phyloP scores from a whole-genome alignment of 768 basidiomycete genomes.

The Neoboletus brunneissimus region DNA sequence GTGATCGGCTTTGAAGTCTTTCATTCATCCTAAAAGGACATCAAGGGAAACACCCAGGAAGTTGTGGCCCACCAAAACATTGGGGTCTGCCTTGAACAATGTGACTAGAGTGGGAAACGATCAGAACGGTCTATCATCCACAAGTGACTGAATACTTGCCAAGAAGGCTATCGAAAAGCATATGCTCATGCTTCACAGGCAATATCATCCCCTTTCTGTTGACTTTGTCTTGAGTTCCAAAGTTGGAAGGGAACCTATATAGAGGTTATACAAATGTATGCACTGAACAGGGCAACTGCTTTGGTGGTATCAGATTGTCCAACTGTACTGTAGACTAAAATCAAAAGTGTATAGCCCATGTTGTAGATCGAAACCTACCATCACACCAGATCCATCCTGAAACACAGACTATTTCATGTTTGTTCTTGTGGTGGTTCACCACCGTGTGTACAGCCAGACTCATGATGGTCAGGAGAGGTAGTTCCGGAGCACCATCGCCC shows the following conservation, averaged over 20 bases:
- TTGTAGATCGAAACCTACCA: slow-evolving; percentile 36
- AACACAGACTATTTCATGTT: slow-evolving; percentile 87
- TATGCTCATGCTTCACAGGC: slow-evolving; percentile 77
- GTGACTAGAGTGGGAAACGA: slow-evolving; percentile 43
- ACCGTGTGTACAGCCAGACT: slow-evolving; percentile 86
- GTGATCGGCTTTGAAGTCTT: slow-evolving; percentile 85
- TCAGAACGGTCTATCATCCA: background rate
- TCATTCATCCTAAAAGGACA: slow-evolving; percentile 87
- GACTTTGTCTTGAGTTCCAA: slow-evolving; percentile 65
- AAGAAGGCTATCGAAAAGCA: slow-evolving; percentile 78
- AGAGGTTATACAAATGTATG: slow-evolving; percentile 91
- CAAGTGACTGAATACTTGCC: slow-evolving; percentile 40
- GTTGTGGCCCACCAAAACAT: slow-evolving; percentile 92
- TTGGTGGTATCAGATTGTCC: slow-evolving; percentile 90
- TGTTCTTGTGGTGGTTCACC: slow-evolving; percentile 91
- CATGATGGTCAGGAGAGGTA: slow-evolving; percentile 88
- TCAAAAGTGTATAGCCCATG: background rate
- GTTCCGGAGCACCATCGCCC: slow-evolving; percentile 68
- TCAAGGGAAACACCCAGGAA: slow-evolving; percentile 89
- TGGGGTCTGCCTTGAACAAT: slow-evolving; percentile 86
- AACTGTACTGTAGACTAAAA: slow-evolving; percentile 58
- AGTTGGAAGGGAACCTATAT: slow-evolving; percentile 79
- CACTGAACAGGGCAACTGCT: slow-evolving; percentile 75
- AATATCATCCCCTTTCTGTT: slow-evolving; percentile 68
- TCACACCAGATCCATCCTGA: slow-evolving; percentile 83